Conservation (phyloP, 306 rosid genomes). For the Alnus rubra region DNA sequence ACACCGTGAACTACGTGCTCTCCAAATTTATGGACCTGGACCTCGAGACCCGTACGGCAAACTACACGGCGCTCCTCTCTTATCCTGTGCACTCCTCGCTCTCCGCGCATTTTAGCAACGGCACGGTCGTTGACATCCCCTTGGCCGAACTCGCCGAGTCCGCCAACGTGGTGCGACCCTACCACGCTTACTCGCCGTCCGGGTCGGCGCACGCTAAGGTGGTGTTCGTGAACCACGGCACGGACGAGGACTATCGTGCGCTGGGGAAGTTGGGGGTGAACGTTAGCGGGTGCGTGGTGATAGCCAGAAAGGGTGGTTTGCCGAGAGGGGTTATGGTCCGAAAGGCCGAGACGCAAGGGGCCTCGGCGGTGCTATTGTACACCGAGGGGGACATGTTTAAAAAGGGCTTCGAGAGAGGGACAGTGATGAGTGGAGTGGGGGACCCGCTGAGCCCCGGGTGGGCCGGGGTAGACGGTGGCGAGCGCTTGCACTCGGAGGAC, state of each 20-base stretch:
- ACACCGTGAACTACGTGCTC: conserved; percentile 43
- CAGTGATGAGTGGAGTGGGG: conserved; percentile 84
- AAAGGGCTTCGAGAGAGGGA: conserved; percentile 87
- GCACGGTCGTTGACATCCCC: conserved; percentile 30
- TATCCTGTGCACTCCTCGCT: conserved; percentile 69
- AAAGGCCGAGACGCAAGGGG: conserved; percentile 75
- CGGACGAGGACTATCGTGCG: conserved; percentile 61
- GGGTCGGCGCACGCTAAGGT: conserved; percentile 55
- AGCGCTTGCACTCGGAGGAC: conserved; percentile 59
- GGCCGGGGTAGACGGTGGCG: conserved; percentile 75
- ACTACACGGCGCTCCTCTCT: conserved; percentile 65
- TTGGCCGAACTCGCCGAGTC: conserved; percentile 31
- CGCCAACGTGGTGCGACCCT: conserved; percentile 52
- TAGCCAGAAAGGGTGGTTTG: conserved; percentile 62
- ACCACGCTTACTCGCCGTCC: conserved; percentile 95
- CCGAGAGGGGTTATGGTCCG: conserved; percentile 59
- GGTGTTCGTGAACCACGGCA: conserved; percentile 76
- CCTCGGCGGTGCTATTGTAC: conserved; percentile 65
- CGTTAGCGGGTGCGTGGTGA: conserved; percentile 70
- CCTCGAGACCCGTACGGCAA: conserved; percentile 47
- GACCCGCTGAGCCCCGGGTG: conserved; percentile 96
- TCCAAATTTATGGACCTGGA: conserved; percentile 51
- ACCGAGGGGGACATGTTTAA: conserved; percentile 50
- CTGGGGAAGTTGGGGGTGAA: conserved; percentile 48
- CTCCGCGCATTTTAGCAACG: conserved; percentile 51